Evolutionary conservation across 1,139 yeast species (phyloP), one percentile per base, ranked within the genome.

Genomic region (Taiozyma sp.): DNA sequence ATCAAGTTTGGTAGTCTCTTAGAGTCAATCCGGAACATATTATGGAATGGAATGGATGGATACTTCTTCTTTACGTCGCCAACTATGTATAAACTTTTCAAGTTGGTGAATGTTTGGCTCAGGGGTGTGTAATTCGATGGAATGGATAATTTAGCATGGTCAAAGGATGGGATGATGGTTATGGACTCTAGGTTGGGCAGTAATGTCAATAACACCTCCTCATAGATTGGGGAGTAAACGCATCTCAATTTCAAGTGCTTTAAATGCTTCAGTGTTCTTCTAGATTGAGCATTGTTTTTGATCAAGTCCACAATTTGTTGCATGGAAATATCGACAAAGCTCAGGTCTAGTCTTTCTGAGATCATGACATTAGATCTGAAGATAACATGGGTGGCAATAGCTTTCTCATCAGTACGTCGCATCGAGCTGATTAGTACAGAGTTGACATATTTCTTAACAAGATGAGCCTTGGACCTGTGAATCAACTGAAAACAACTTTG

Each of bases 371-470:
- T 36, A 0, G 57, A 47, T 42, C 52, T 57, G 3, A 48, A 38
- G 2, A 56, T 42, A 2, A 60, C 43, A 1, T 46, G 49, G 8
- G 53, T 52, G 6, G 60, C n/a, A 1, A 58, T 47, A 10, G 52
- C 56, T 23, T 50, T 46, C 45, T 60, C 65, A 24, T 61, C 65
- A 3, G 56, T 34, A 14, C 56, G 42, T 29, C 54, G 51, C 14
- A 55, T 48, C 1, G 60, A 57, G 3, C 48, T 46, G 1, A 58
- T 43, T 10, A 40, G 43, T 1, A 58, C 42, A 4, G 30, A 23
- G 1, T 46, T 44, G 9, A 56, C 27, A 12, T 28, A 36, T 45
- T 58, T 45, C 14, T 8, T 12, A 1, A 23, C 5, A 46, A 43
- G 24, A 12, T 48, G 39, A 10, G 30, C 16, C 40, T 53, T 53